Base-by-base conservation (phyloP, 192 early-diverging fungal genomes). In the Powellomyces hirtus region DNA sequence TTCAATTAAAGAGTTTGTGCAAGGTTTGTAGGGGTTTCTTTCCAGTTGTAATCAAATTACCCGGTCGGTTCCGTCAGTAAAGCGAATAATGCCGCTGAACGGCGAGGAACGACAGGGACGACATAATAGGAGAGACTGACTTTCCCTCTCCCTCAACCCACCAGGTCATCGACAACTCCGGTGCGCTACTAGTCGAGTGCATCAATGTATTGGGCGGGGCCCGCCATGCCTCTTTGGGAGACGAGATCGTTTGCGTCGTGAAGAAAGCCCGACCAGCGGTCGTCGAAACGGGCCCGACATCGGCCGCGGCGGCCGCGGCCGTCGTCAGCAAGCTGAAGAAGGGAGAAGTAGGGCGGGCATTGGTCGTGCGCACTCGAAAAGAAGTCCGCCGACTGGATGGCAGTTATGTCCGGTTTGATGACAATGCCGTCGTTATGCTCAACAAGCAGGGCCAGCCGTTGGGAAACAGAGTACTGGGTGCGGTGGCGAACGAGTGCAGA, bases 141-240 rank as follows among this genome's bases (percentile, higher is more conserved):
- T 29, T 26, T 16, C 29, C 4, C 5, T 59, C 36, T 1, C 0
- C 38, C 2, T 46, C 24, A 27, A 30, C 34, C 16, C 29, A 35
- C 11, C 59, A 92, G 75, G 94, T 96, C 55, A 97, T 98, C 76
- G 96, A 98, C 86, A 98, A 98, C 84, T 93, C 93, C 33, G 95
- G 96, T 7, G 96, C 94, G 20, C 75, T 93, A 26, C 73, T 94
- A 52, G 94, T 90, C 26, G 96, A 98, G 79, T 96, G 94, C 82
- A 96, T 98, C 79, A 91, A 92, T 70, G 93, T 94, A 3, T 80
- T 93, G 74, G 91, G 91, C 44, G 68, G 73, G 30, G 58, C 59
- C 18, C 38, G 73, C 29, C 60, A 72, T 33, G 75, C 71, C 35
- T 75, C 72, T 2, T 26, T 89, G 62, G 95, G 95, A 49, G 94